These are phyloP conservation scores for Pseudogymnoascus sp. DNA, from an alignment of 2,329 filamentous ascomycete species.

Conservation along the genomic window DNA sequence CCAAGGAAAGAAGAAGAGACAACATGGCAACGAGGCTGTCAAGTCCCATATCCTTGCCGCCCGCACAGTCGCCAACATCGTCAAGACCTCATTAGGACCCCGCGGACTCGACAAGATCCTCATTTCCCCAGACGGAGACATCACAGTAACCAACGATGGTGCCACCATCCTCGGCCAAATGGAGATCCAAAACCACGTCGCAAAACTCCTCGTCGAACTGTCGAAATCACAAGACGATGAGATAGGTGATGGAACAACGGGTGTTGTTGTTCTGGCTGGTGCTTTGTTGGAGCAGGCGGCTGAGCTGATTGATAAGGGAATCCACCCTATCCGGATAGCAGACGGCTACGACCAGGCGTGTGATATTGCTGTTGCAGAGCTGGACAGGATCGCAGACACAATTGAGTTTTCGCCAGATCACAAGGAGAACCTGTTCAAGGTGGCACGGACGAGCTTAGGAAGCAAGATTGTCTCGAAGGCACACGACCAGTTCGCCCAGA, in stretches of 20 bases:
- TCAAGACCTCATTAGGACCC: slow-evolving; percentile 93
- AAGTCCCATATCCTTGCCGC: slow-evolving; percentile 98
- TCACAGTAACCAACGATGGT: slow-evolving; percentile 98
- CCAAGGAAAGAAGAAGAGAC: slow-evolving; percentile 95
- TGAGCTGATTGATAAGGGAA: slow-evolving; percentile 98
- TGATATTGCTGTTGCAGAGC: slow-evolving; percentile 87
- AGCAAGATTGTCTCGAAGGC: slow-evolving; percentile 99
- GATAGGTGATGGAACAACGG: slow-evolving; percentile 96
- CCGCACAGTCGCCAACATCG: slow-evolving; percentile 90
- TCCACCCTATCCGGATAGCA: slow-evolving; percentile 96
- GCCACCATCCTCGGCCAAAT: slow-evolving; percentile 97
- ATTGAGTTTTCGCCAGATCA: slow-evolving; percentile 78
- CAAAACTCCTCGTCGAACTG: slow-evolving; percentile 91
- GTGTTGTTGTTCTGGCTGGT: slow-evolving; percentile 91
- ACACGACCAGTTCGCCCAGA: slow-evolving; percentile 95
- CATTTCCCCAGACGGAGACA: slow-evolving; percentile 96
- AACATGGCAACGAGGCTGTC: slow-evolving; percentile 93
- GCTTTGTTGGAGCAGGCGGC: slow-evolving; percentile 93
- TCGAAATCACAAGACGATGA: slow-evolving; percentile 99
- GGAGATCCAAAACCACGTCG: slow-evolving; percentile 98
- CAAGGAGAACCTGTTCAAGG: slow-evolving; percentile 83
- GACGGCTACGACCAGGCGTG: slow-evolving; percentile 97
- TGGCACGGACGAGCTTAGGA: slow-evolving; percentile 90
- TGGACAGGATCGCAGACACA: slow-evolving; percentile 87
- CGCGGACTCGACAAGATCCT: slow-evolving; percentile 98